phyloP scores from a whole-genome alignment of 2,329 filamentous ascomycete genomes.

The Stachybotrys elegans region DNA sequence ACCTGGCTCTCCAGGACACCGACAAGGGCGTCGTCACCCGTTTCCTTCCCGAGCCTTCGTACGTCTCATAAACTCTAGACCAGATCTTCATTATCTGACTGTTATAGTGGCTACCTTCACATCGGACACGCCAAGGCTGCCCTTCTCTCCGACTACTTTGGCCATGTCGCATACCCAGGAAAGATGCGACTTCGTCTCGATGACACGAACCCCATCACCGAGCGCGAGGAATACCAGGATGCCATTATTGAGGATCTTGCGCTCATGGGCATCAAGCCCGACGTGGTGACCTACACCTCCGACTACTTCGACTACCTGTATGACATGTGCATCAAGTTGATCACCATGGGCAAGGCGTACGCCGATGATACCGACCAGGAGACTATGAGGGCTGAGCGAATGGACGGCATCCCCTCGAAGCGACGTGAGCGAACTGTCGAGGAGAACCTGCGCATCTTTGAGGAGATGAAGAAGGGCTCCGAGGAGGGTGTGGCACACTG shows the following conservation, averaged over 20 bases:
- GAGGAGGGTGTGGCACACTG: slow-evolving; percentile 79
- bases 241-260: slow-evolving; percentile 87
- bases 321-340: slow-evolving; percentile 76
- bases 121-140: slow-evolving; percentile 95
- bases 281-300: slow-evolving; percentile 82
- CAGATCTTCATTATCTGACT: slow-evolving; percentile 3
- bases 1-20: slow-evolving; percentile 78
- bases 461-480: slow-evolving; percentile 87
- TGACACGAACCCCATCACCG: slow-evolving; percentile 95
- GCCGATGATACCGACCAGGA: slow-evolving; percentile 92
- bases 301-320: slow-evolving; percentile 95
- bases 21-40: slow-evolving; percentile 86
- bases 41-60: slow-evolving; percentile 92
- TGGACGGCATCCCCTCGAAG: slow-evolving; percentile 76
- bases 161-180: slow-evolving; percentile 87
- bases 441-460: slow-evolving; percentile 80
- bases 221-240: slow-evolving; percentile 95
- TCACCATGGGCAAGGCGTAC: slow-evolving; percentile 84
- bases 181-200: slow-evolving; percentile 90
- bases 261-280: slow-evolving; percentile 87
- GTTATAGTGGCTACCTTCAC: slow-evolving; percentile 71
- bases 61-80: slow-evolving; percentile 24
- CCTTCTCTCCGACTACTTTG: slow-evolving; percentile 93
- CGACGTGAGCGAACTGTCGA: slow-evolving; percentile 74
- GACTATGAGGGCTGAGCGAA: slow-evolving; percentile 79